Conservation (phyloP, 352 stramenopile genomes). For the Phytopythium sindhum region DNA sequence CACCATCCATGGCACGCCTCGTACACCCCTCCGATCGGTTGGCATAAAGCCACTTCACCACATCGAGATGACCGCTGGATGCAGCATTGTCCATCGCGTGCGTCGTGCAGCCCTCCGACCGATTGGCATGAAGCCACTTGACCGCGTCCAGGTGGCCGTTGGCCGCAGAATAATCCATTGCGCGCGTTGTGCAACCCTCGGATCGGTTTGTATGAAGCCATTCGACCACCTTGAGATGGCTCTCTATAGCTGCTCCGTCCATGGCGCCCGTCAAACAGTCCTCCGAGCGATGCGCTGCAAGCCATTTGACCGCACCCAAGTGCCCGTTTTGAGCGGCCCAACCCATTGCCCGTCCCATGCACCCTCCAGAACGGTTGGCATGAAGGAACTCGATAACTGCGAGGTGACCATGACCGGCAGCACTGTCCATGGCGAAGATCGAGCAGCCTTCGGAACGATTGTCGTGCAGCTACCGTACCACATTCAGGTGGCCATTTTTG, state of each 20-base stretch:
- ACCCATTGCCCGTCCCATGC: background rate
- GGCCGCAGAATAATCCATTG: too few relatives aligned
- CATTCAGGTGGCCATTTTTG: slow-evolving; percentile 16
- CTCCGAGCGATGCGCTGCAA: background rate
- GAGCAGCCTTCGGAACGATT: slow-evolving; percentile 21
- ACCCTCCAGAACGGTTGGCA: slow-evolving; percentile 15
- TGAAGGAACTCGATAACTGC: slow-evolving; percentile 12
- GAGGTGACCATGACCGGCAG: slow-evolving; percentile 11
- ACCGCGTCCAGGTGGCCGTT: too few relatives aligned
- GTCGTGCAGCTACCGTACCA: slow-evolving; percentile 22
- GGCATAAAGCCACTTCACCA: slow-evolving; percentile 15
- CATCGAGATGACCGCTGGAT: slow-evolving; percentile 7
- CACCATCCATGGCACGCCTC: slow-evolving; percentile 6
- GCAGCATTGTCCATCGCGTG: slow-evolving; percentile 13
- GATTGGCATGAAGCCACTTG: slow-evolving; percentile 8
- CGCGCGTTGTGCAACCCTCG: too few relatives aligned
- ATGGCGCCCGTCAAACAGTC: background rate
- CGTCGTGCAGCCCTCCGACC: slow-evolving; percentile 14
- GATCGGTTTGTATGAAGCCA: too few relatives aligned
- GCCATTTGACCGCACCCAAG: slow-evolving; percentile 10
- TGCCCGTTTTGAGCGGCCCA: background rate
- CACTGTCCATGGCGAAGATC: slow-evolving; percentile 10
- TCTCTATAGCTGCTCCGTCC: background rate
- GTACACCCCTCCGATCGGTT: slow-evolving; percentile 16
- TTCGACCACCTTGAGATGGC: too few relatives aligned